A percentile compares a stretch with the other conserved stretches of the same genome.
Conservation (phyloP, 805 yeast genomes). For the Wickerhamiella shivajii region DNA sequence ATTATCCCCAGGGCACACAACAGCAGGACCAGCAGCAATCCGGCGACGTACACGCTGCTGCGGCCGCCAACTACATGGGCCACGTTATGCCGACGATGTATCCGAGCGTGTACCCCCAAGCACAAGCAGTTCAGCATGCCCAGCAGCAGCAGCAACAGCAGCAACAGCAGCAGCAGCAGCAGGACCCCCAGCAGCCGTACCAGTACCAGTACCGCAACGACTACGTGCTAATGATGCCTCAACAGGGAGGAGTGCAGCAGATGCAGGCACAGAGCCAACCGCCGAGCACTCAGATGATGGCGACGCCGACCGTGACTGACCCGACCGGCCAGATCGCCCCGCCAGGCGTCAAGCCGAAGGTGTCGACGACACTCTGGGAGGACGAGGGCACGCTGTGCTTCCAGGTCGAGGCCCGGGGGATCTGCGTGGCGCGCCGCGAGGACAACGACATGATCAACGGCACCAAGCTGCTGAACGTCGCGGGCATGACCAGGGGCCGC, state of each 20-base stretch:
- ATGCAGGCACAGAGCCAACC: conserved; percentile 9
- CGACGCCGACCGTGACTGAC: conserved; percentile 22
- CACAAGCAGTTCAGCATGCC: conserved; percentile 6
- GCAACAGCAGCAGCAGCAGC: conserved; percentile 11
- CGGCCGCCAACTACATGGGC: neutral
- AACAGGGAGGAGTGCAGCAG: conserved; percentile 6
- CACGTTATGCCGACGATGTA: neutral
- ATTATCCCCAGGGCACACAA: neutral
- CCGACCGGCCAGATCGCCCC: conserved; percentile 29
- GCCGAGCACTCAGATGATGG: neutral
- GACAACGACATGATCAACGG: conserved; percentile 80
- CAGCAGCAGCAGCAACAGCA: conserved; percentile 12
- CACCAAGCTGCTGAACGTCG: conserved; percentile 66
- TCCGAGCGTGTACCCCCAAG: neutral
- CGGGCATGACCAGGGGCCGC: conserved; percentile 77
- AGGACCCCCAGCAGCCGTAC: conserved; percentile 7
- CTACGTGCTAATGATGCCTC: conserved; percentile 10
- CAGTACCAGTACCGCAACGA: conserved; percentile 8
- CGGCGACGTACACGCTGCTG: neutral
- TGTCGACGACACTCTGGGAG: conserved; percentile 83
- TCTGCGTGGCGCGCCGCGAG: conserved; percentile 68
- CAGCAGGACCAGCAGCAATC: neutral
- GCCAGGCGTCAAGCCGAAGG: conserved; percentile 36
- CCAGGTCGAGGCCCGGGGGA: conserved; percentile 73
- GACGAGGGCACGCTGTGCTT: conserved; percentile 75